Evolutionary conservation across 192 early-diverging fungal species (phyloP).

Genomic region (Coemansia brasiliensis): DNA sequence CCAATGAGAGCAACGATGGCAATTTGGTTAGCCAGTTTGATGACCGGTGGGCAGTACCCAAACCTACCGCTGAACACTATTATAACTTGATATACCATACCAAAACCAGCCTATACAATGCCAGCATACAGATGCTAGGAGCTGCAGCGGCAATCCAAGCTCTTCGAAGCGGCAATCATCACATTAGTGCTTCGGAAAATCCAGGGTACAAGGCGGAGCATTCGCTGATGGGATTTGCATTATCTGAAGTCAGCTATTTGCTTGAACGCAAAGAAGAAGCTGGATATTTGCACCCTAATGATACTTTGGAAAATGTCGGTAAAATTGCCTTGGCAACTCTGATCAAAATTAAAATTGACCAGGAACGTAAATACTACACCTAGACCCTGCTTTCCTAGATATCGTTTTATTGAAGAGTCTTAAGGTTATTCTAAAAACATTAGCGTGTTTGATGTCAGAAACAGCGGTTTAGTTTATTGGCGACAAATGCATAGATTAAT

Average conservation of each 20-base stretch:
- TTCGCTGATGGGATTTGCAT: constrained; percentile 22
- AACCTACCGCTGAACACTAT: constrained; percentile 27
- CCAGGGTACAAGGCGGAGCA: constrained; percentile 18
- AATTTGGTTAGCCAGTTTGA: constrained; percentile 26
- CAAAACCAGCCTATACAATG: constrained; percentile 15
- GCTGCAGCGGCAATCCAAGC: constrained; percentile 36
- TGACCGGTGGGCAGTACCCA: constrained; percentile 24
- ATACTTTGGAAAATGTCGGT: constrained; percentile 27
- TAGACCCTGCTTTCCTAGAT: not conserved
- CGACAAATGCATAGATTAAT: no score
- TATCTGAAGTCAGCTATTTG: constrained; percentile 25
- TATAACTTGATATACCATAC: constrained; percentile 30
- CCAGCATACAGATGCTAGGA: constrained; percentile 25
- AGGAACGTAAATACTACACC: constrained; percentile 8
- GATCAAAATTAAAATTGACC: constrained; percentile 44
- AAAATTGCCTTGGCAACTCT: constrained; percentile 34
- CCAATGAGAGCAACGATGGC: constrained; percentile 2
- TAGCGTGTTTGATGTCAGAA: not conserved
- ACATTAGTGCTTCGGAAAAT: constrained; percentile 3
- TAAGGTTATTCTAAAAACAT: not conserved
- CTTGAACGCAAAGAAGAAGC: constrained; percentile 18
- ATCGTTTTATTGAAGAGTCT: no score
- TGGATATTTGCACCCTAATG: constrained; percentile 12
- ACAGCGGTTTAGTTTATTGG: no score
- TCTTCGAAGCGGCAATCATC: constrained; percentile 7